Evolutionary conservation across 345 rosid genomes (phyloP).

Genomic region (Cardiospermum halicacabum): DNA sequence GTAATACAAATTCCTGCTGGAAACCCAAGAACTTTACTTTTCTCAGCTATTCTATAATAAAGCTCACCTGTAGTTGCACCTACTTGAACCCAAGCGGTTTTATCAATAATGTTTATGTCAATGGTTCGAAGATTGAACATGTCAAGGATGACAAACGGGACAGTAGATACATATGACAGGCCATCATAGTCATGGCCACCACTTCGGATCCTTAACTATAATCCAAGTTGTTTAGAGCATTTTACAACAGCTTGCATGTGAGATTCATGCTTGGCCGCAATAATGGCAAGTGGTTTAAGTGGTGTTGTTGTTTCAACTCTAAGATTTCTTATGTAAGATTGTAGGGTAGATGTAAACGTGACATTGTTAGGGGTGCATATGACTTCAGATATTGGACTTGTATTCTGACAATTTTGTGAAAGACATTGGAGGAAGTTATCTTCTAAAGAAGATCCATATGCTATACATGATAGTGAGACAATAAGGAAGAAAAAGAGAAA

Average conservation of each 20-base stretch:
- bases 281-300: conserved; percentile 51
- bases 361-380: conserved; percentile 28
- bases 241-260: conserved; percentile 61
- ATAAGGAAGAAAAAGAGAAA: neutral
- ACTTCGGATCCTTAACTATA: conserved; percentile 54
- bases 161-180: conserved; percentile 36
- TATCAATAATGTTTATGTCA: conserved; percentile 32
- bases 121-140: conserved; percentile 53
- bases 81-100: conserved; percentile 62
- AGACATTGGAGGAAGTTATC: conserved; percentile 39
- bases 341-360: conserved; percentile 39
- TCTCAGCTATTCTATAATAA: conserved; percentile 45
- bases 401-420: conserved; percentile 18
- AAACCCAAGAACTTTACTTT: conserved; percentile 42
- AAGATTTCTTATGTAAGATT: conserved; percentile 37
- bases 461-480: neutral
- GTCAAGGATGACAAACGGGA: conserved; percentile 58
- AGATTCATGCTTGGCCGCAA: conserved; percentile 45
- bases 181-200: conserved; percentile 92
- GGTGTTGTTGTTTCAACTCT: conserved; percentile 25
- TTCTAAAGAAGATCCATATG: conserved; percentile 11
- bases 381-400: conserved; percentile 20
- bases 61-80: conserved; percentile 74
- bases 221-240: conserved; percentile 33
- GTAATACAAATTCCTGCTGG: conserved; percentile 67